These are phyloP conservation scores for Hordeum marinum DNA, from an alignment of 176 grass and related monocot genomes.

Conservation along the genomic window DNA sequence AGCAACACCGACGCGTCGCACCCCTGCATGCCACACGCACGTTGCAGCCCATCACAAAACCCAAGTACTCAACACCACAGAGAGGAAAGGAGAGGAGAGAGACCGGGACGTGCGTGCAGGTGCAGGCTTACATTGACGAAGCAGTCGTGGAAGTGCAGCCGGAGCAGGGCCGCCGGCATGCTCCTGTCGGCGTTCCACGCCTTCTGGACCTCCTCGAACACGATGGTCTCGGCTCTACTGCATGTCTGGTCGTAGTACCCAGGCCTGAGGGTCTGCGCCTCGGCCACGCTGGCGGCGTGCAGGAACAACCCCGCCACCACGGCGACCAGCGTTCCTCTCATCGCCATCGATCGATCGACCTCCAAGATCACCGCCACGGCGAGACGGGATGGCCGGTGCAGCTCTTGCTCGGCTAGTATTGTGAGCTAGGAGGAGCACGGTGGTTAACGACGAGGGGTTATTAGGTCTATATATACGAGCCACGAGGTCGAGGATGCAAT, in stretches of 20 bases:
- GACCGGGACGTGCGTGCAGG: background rate
- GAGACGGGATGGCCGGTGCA: background rate
- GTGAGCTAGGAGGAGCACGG: background rate
- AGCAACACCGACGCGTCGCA: slow-evolving; percentile 41
- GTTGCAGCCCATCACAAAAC: too few species aligned
- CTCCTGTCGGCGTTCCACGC: background rate
- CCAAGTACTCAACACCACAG: too few species aligned
- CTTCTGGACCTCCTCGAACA: slow-evolving; percentile 30
- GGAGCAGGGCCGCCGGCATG: slow-evolving; percentile 45
- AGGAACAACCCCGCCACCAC: background rate
- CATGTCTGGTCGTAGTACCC: slow-evolving; percentile 34
- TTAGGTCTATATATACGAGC: background rate
- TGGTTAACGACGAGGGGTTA: background rate
- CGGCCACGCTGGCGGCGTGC: background rate
- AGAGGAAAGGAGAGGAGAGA: background rate
- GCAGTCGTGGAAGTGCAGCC: slow-evolving; percentile 87
- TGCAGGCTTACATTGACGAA: slow-evolving; percentile 56
- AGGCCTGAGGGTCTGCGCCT: slow-evolving; percentile 15
- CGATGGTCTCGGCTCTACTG: slow-evolving; percentile 26
- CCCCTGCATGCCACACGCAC: background rate
- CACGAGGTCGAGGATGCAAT: background rate
- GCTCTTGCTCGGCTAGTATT: background rate
- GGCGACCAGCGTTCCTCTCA: background rate
- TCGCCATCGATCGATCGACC: background rate
- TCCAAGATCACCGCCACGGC: background rate